A percentile compares a stretch with the other conserved stretches of the same genome.
These are phyloP conservation scores for Camelina sativa DNA, from an alignment of 345 rosid species.

Conservation along the genomic window DNA sequence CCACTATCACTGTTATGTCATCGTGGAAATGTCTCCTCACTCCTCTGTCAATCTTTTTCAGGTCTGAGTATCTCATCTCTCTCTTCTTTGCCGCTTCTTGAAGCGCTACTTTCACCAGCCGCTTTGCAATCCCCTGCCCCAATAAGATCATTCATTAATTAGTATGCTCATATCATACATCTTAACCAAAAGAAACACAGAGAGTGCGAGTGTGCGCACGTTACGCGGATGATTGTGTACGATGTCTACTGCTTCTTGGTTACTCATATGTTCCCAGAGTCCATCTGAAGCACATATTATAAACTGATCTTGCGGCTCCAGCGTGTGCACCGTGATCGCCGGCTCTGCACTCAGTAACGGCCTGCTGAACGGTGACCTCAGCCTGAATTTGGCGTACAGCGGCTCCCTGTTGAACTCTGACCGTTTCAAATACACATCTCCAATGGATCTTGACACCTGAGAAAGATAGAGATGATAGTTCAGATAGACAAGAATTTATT, in stretches of 20 bases:
- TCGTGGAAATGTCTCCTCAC: slow-evolving; percentile 95
- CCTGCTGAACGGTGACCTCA: slow-evolving; percentile 67
- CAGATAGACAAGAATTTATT: too few relatives aligned
- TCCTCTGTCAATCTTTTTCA: slow-evolving; percentile 93
- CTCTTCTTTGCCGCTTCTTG: slow-evolving; percentile 94
- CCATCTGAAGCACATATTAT: slow-evolving; percentile 87
- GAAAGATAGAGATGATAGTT: too few relatives aligned
- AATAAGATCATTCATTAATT: too few relatives aligned
- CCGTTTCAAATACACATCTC: slow-evolving; percentile 82
- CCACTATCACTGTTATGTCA: slow-evolving; percentile 81
- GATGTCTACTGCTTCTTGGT: slow-evolving; percentile 82
- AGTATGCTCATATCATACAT: too few relatives aligned
- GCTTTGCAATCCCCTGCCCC: slow-evolving; percentile 81
- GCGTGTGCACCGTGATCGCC: slow-evolving; percentile 62
- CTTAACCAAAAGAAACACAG: too few relatives aligned
- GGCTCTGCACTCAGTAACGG: slow-evolving; percentile 83
- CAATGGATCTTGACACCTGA: slow-evolving; percentile 83
- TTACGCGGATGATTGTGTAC: slow-evolving; percentile 66
- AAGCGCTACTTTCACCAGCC: slow-evolving; percentile 82
- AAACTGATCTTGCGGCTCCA: slow-evolving; percentile 70
- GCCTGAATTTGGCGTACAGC: slow-evolving; percentile 64
- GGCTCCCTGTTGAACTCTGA: slow-evolving; percentile 89
- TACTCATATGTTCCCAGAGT: slow-evolving; percentile 83
- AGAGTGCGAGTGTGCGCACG: slow-evolving; percentile 34
- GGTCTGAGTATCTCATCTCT: slow-evolving; percentile 94